Conservation (phyloP, 2,329 filamentous ascomycete genomes). For the Beauveria brongniartii region DNA sequence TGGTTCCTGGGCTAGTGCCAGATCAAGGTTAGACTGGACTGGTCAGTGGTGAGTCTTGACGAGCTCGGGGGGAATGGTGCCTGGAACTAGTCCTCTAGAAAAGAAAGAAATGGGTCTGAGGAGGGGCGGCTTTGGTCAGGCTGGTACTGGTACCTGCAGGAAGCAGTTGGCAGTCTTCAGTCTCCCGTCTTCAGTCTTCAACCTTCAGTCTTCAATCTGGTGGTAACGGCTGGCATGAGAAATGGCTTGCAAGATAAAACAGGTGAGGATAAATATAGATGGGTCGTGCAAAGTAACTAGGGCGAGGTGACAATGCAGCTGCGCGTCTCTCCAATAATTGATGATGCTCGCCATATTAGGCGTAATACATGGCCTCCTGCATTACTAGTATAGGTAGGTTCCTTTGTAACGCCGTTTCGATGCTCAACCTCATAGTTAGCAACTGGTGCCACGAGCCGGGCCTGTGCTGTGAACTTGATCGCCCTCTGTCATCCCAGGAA, state of each 20-base stretch:
- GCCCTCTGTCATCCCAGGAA: background rate
- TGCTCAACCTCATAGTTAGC: background rate
- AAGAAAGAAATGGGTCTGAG: background rate
- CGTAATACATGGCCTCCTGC: background rate
- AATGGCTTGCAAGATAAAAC: background rate
- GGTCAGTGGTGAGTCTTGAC: too few relatives aligned
- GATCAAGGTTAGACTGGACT: background rate
- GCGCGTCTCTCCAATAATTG: background rate
- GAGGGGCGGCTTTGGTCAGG: background rate
- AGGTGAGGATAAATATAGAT: slow-evolving; percentile 6
- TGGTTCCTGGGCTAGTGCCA: slow-evolving; percentile 9
- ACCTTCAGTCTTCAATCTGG: too few relatives aligned
- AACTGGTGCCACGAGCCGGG: background rate
- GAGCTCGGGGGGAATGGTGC: slow-evolving; percentile 6
- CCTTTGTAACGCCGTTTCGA: background rate
- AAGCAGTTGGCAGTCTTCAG: background rate
- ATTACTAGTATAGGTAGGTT: background rate
- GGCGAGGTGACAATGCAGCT: background rate
- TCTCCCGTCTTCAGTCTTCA: background rate
- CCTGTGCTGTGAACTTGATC: background rate
- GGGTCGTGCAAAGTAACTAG: background rate
- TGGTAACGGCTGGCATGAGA: background rate
- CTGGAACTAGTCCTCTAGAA: slow-evolving; percentile 2
- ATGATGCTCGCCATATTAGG: background rate
- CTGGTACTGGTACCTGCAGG: background rate